Evolutionary conservation across 148 eudicot genomes (phyloP), one percentile per base, ranked within the genome.

Genomic region (Beta vulgaris): DNA sequence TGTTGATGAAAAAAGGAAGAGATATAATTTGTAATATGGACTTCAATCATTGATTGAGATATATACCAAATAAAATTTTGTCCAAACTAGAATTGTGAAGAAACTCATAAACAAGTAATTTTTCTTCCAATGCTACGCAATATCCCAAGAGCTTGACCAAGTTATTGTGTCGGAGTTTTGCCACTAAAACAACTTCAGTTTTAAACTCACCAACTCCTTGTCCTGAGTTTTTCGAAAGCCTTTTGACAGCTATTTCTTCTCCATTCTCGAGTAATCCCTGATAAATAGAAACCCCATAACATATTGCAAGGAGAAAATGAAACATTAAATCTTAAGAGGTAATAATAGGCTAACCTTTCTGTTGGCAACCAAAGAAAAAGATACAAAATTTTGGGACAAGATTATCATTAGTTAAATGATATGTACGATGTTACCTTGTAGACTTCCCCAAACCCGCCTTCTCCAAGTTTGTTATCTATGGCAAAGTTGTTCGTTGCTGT

Each of bases 51-150:
- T 5, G 19, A 3, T 46, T 19, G 44, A 3, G 5, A 48, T 59
- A n/a, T n/a, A n/a, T 76, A 83, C 83, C 85, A 44, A 77, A 83
- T 18, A 83, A 34, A 58, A 71, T 73, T 26, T 16, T 37, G 32
- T 85, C 88, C 37, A 83, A 72, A 73, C 88, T 85, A 36, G 75
- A 78, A 78, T 85, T 82, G 8, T 82, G 80, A 42, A 85, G 73
- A 69, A 54, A 80, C 59, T 85, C 86, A 25, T 85, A 85, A 7
- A 85, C 75, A 7, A 85, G 71, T 69, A 85, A 64, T 42, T 75
- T 68, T 71, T 85, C 86, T 9, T 69, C 40, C 2, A 53, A 63
- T 4, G 75, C 42, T 18, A 69, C 43, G 29, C 88, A 82, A 70
- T 70, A 85, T 13, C 88, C 84, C 70, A 83, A 55, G 16, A 85